Evolutionary conservation across 2,329 filamentous ascomycete species (phyloP).

Genomic region (Venturia carpophila): DNA sequence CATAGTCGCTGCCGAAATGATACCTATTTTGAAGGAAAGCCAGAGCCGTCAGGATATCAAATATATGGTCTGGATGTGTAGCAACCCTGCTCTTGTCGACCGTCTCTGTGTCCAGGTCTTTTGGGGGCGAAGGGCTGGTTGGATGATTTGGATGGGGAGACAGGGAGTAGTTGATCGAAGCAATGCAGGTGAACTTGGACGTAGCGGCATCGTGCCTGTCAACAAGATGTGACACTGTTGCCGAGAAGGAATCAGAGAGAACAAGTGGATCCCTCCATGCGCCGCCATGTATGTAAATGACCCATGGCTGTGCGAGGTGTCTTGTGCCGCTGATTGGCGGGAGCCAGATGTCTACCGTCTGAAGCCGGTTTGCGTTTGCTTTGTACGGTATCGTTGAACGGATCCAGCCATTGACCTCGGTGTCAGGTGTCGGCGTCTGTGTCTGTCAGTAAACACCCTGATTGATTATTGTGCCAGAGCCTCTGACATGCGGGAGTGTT

Average conservation of each 20-base stretch:
- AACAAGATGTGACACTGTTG: neutral
- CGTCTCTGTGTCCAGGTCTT: neutral
- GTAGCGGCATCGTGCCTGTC: constrained; percentile 10
- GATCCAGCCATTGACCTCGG: constrained; percentile 5
- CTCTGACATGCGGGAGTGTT: neutral
- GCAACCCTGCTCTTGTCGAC: constrained; percentile 40
- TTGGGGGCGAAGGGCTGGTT: constrained; percentile 37
- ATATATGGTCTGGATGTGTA: constrained; percentile 53
- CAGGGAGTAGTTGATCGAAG: constrained; percentile 58
- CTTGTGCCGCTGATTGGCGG: neutral
- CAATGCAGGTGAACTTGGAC: constrained; percentile 49
- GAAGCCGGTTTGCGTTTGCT: constrained; percentile 2
- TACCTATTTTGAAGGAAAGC: constrained; percentile 43
- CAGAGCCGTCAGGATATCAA: constrained; percentile 49
- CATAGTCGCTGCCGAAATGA: constrained; percentile 38
- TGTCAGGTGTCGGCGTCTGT: neutral
- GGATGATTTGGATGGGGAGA: constrained; percentile 42
- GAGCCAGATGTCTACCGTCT: constrained; percentile 3
- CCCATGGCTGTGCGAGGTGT: constrained; percentile 21
- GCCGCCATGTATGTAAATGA: constrained; percentile 41
- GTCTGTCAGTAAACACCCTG: neutral
- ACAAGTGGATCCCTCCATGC: constrained; percentile 40
- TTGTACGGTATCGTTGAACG: neutral
- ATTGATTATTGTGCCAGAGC: neutral
- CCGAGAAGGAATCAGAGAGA: neutral